Conservation (phyloP, 306 rosid species). For the Dicorynia guianensis region DNA sequence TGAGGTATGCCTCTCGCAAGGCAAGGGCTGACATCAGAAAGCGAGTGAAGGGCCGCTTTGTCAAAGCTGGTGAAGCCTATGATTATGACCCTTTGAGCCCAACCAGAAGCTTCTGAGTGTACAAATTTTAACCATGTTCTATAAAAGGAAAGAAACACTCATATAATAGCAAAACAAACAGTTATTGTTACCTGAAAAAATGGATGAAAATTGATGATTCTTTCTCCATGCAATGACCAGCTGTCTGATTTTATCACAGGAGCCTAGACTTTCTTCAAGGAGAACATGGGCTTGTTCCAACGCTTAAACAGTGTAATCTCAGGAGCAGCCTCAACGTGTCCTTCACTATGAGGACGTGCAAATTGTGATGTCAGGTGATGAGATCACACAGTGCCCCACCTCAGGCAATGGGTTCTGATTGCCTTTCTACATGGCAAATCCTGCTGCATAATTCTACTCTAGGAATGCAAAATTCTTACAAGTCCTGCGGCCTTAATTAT, state of each 20-base stretch:
- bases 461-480: slow-evolving; percentile 39
- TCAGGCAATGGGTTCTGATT: slow-evolving; percentile 25
- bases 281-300: slow-evolving; percentile 35
- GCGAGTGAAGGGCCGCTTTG: slow-evolving; percentile 96
- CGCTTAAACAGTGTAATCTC: slow-evolving; percentile 35
- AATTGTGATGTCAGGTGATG: slow-evolving; percentile 20
- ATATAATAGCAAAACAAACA: slow-evolving; percentile 36
- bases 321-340: slow-evolving; percentile 36
- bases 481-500: slow-evolving; percentile 47
- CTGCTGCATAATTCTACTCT: slow-evolving; percentile 28
- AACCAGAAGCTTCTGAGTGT: slow-evolving; percentile 72
- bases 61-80: slow-evolving; percentile 84
- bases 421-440: slow-evolving; percentile 3
- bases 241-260: slow-evolving; percentile 75
- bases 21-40: slow-evolving; percentile 90
- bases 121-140: slow-evolving; percentile 46
- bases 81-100: slow-evolving; percentile 70
- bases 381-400: slow-evolving; percentile 11
- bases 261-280: slow-evolving; percentile 52
- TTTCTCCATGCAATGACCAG: slow-evolving; percentile 55
- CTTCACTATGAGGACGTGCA: slow-evolving; percentile 27
- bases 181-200: slow-evolving; percentile 40
- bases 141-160: slow-evolving; percentile 45
- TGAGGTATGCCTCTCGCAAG: slow-evolving; percentile 93
- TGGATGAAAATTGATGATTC: slow-evolving; percentile 48